Evolutionary conservation across 1,284 basidiomycete genomes (phyloP).

Genomic region (Microbotryomycetes sp.): DNA sequence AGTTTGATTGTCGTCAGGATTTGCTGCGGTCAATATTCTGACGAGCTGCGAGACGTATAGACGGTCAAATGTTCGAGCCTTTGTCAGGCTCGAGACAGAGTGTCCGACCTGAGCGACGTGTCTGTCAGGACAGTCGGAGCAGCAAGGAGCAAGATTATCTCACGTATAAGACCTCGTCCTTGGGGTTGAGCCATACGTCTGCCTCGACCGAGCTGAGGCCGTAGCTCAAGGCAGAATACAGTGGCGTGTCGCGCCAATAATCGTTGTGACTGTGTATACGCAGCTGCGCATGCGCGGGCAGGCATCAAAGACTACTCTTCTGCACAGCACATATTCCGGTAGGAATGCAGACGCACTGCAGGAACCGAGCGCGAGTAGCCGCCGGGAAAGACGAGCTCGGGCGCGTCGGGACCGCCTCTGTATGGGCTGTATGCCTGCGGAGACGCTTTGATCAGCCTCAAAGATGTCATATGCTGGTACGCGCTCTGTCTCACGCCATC

Average conservation of each 20-base stretch:
- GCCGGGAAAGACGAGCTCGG: slow-evolving; percentile 6
- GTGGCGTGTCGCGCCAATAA: slow-evolving; percentile 31
- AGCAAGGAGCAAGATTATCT: slow-evolving; percentile 1
- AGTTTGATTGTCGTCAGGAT: slow-evolving; percentile 24
- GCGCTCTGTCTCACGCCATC: too few relatives aligned
- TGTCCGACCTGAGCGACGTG: slow-evolving; percentile 21
- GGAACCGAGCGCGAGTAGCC: slow-evolving; percentile 20
- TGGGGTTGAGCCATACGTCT: slow-evolving; percentile 35
- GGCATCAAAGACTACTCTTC: too few relatives aligned
- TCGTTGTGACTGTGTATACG: slow-evolving; percentile 36
- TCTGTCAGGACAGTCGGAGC: not conserved
- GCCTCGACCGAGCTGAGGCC: slow-evolving; percentile 32
- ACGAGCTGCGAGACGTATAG: slow-evolving; percentile 32
- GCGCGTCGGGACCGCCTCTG: not conserved
- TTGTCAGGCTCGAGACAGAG: slow-evolving; percentile 28
- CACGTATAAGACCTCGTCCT: slow-evolving; percentile 31
- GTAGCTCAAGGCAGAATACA: slow-evolving; percentile 32
- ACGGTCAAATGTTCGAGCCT: slow-evolving; percentile 28
- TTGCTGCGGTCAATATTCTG: slow-evolving; percentile 30
- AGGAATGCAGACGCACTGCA: not conserved
- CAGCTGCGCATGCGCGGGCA: slow-evolving; percentile 9
- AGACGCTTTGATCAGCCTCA: too few relatives aligned
- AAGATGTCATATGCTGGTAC: too few relatives aligned
- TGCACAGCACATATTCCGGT: too few relatives aligned
- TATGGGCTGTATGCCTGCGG: slow-evolving; percentile 15